Percentiles rank a stretch among this genome's conserved stretches.
Evolutionary conservation across 352 stramenopile species (phyloP).

Genomic region (Phytophthora meadii): DNA sequence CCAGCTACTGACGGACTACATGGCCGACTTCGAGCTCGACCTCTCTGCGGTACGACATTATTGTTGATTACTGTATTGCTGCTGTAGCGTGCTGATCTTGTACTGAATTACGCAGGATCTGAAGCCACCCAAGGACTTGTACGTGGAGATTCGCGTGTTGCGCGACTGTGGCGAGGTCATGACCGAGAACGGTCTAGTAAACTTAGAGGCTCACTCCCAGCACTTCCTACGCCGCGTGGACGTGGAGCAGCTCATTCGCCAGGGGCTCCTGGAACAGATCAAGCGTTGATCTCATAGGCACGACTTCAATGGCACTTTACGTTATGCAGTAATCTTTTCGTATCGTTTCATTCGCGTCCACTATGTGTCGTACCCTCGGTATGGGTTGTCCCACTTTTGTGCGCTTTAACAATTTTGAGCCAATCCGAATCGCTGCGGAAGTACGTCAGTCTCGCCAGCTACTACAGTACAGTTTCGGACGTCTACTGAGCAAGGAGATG

Average conservation of each 20-base stretch:
- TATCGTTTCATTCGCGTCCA: constrained; percentile 28
- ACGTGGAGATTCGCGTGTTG: constrained; percentile 90
- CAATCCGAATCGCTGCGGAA: constrained; percentile 21
- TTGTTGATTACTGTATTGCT: not conserved
- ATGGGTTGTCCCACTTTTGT: constrained; percentile 6
- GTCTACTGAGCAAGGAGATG: constrained; percentile 12
- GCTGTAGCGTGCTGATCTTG: constrained; percentile 13
- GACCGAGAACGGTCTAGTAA: constrained; percentile 90
- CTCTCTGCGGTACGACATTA: constrained; percentile 66
- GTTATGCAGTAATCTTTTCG: constrained; percentile 24
- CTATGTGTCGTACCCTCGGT: constrained; percentile 13
- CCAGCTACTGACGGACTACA: constrained; percentile 91
- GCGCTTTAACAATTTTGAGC: constrained; percentile 3
- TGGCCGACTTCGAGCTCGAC: constrained; percentile 89
- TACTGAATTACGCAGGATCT: constrained; percentile 55
- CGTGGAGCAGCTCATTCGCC: constrained; percentile 85
- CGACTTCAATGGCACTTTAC: constrained; percentile 18
- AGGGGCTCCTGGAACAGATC: constrained; percentile 87
- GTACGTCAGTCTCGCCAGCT: constrained; percentile 24
- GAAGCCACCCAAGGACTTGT: constrained; percentile 92
- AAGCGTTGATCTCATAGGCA: constrained; percentile 48
- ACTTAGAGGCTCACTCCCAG: constrained; percentile 87
- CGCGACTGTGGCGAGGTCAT: constrained; percentile 91
- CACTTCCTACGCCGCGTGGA: constrained; percentile 90
- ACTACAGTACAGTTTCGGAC: constrained; percentile 14